Base-by-base conservation (phyloP, 495 filamentous ascomycete species). In the Daldinia caldariorum region DNA sequence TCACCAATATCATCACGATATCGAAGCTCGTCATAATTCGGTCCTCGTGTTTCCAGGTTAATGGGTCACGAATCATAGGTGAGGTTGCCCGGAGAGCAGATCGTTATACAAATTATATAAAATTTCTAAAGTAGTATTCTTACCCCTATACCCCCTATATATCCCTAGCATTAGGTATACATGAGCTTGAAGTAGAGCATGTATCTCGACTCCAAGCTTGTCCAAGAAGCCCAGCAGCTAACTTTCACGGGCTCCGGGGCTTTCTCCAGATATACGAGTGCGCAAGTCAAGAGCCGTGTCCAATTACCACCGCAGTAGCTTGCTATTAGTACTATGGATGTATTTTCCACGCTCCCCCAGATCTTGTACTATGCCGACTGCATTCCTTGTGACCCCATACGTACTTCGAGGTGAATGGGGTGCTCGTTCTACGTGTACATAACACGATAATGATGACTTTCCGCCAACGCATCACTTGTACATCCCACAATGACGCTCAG, bases 21-120 rank as follows among this genome's bases (percentile, higher is more conserved):
- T 50, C 26, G 18, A 54, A 60, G 58, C 5, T 13, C 8, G 43
- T 57, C 56, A 45, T 8, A 43, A 54, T 55, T 53, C 61, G 65
- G 31, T 45, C 58, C 65, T 63, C 60, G 64, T 57, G 47, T 67
- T 63, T 38, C 0, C 18, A 20, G 10, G 45, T 63, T 51, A 20
- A 20, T 7, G 41, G 45, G 18, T 18, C 6, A 62, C 47, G 37
- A 26, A 37, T 56, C 22, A 32, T 16, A 53, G 49, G 49, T 53
- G 22, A 31, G 49, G 4, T n/a, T 12, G 12, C 26, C 32, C 26
- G 49, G 10, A 20, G 20, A 47, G 49, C 12, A 32, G 12, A 3
- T n/a, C 35, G 45, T 62, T 37, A 50, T 32, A 20, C 16, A 37
- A 49, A 35, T 26, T 26, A 26, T 26, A 26, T 26, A 26, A 26